Evolutionary conservation across 169 alveolate species (phyloP).

Genomic region (Cryptosporidium bovis): DNA sequence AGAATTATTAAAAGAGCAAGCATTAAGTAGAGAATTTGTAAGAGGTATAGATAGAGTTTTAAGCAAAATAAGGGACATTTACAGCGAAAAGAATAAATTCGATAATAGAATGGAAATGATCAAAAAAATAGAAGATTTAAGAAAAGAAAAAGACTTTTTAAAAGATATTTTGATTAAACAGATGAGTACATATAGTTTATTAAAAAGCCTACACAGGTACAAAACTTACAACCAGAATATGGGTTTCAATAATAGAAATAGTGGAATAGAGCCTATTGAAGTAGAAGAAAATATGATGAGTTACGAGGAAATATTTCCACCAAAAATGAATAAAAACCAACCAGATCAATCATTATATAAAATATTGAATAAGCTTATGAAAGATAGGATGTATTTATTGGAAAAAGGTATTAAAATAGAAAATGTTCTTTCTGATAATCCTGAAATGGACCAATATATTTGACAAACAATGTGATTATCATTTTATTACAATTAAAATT

Average conservation of each 20-base stretch:
- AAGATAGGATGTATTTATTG: not conserved
- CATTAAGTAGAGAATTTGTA: constrained; percentile 24
- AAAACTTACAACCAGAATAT: no score
- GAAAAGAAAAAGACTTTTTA: constrained; percentile 29
- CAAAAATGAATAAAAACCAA: not conserved
- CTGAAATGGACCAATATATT: constrained; percentile 10
- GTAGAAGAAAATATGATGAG: constrained; percentile 41
- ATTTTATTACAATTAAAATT: no score
- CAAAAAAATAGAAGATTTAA: constrained; percentile 15
- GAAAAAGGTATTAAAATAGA: constrained; percentile 17
- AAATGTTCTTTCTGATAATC: not conserved
- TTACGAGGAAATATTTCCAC: constrained; percentile 15
- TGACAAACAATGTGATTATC: not conserved
- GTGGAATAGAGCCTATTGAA: not conserved
- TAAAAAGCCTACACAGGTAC: constrained; percentile 9
- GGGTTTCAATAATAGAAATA: not conserved
- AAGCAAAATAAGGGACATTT: constrained; percentile 18
- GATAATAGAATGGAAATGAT: not conserved
- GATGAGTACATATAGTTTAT: constrained; percentile 30
- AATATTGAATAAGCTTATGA: constrained; percentile 16
- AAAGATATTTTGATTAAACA: constrained; percentile 25
- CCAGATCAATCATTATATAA: constrained; percentile 5
- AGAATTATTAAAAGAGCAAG: constrained; percentile 42
- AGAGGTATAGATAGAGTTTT: constrained; percentile 42
- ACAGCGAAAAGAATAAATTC: constrained; percentile 9